Base-by-base conservation (phyloP, 2,329 filamentous ascomycete genomes). In the Colletotrichum melonis region DNA sequence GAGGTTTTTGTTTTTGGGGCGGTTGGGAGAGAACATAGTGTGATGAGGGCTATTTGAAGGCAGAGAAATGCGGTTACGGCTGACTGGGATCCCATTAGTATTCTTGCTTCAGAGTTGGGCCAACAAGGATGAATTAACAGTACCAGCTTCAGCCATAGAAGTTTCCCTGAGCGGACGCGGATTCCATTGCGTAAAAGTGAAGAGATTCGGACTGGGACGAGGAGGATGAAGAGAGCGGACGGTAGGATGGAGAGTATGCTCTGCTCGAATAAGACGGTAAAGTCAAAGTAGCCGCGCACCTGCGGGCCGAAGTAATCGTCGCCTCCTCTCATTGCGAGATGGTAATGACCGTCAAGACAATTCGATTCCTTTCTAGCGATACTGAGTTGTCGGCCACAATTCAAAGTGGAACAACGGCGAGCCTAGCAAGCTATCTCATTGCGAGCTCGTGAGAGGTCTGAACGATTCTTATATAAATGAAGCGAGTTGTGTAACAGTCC, bases 201-300 rank as follows among this genome's bases (percentile, higher is more conserved):
- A 2, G 35, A 28, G 1, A 79, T 32, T 16, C 79, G 72, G 1
- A 76, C 26, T 0, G 77, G 77, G 1, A 69, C 76, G 3, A 78
- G 24, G 54, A 79, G 9, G 7, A 81, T 66, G 32, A 81, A 79
- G 4, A 79, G 4, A 9, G 73, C 69, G 9, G 76, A 75, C 1
- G 79, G 79, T 3, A 80, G 66, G 4, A 80, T 71, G 12, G 79
- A 81, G 4, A 81, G 38, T 4, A 81, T 78, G 64, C 77, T 78
- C 52, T 81, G 79, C 19, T 81, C 79, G 59, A 81, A 81, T 9
- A 79, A 73, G 8, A 81, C 66, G 0, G 79, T 80, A 11, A 81
- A 81, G 49, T 81, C 80, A 19, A 81, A 80, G 30, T 74, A 46
- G 4, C 77, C 79, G 1, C 42, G 54, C 32, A 76, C 49, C 38